Conservation (phyloP, 768 basidiomycete genomes). For the Mycena polygramma region DNA sequence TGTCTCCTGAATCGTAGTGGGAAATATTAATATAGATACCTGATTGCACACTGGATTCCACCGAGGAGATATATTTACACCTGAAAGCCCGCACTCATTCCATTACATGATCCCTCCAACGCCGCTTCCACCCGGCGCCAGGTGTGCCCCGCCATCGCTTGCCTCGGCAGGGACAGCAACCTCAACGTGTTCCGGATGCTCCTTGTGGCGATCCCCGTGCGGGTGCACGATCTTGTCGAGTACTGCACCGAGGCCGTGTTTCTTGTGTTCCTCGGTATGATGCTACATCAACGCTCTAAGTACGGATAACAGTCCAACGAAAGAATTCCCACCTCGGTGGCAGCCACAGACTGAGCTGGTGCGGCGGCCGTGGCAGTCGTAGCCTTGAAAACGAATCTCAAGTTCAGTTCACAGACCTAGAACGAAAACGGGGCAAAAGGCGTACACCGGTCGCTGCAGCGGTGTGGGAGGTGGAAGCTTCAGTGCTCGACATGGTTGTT, state of each 20-base stretch:
- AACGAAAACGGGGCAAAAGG: background rate
- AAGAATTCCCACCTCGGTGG: background rate
- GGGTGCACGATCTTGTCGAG: constrained; percentile 18
- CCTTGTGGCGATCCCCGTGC: background rate
- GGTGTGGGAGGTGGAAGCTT: background rate
- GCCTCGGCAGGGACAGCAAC: constrained; percentile 13
- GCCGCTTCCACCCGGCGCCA: constrained; percentile 18
- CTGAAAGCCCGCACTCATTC: too few relatives aligned
- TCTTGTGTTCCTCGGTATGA: constrained; percentile 4
- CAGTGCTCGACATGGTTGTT: background rate
- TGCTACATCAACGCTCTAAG: background rate
- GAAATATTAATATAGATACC: too few relatives aligned
- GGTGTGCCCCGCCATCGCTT: constrained; percentile 11
- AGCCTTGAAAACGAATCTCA: background rate
- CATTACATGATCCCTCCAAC: constrained; percentile 19
- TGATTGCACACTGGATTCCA: too few relatives aligned
- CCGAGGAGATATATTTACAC: too few relatives aligned
- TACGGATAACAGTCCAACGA: background rate
- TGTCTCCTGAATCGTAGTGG: too few relatives aligned
- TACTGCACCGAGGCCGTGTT: constrained; percentile 9
- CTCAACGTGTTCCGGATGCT: background rate
- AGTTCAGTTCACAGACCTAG: background rate
- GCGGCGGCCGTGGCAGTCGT: background rate
- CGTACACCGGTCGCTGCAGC: background rate
- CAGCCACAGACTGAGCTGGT: background rate